Evolutionary conservation across 1,284 basidiomycete genomes (phyloP).

Genomic region (Apiotrichum porosum): DNA sequence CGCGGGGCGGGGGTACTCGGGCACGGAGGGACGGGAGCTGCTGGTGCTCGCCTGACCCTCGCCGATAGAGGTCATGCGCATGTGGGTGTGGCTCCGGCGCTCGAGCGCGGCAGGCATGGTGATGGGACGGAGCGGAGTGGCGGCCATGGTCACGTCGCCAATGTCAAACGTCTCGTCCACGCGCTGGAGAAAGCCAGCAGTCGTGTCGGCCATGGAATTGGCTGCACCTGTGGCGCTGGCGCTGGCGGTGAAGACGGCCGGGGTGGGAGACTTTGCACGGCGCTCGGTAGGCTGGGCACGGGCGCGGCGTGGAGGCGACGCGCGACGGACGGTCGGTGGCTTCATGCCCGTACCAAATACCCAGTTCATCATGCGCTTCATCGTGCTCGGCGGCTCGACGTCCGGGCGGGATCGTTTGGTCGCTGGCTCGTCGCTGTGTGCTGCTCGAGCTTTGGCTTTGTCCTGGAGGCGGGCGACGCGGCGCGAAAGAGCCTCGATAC

Average conservation of each 20-base stretch:
- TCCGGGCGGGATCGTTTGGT: neutral
- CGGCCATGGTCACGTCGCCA: slow-evolving; percentile 7
- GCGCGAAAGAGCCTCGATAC: slow-evolving; percentile 3
- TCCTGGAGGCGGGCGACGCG: neutral
- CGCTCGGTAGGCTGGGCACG: neutral
- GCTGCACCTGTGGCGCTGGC: too few relatives aligned
- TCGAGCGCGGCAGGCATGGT: neutral
- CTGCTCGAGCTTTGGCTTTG: neutral
- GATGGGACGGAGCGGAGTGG: slow-evolving; percentile 8
- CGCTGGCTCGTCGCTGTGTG: neutral
- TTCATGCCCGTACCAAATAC: neutral
- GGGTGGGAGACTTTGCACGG: too few relatives aligned
- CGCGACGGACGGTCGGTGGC: neutral
- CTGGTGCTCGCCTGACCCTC: neutral
- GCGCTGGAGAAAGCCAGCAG: neutral
- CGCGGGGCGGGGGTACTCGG: neutral
- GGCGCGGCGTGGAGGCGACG: too few relatives aligned
- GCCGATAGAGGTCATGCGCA: too few relatives aligned
- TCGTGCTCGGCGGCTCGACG: slow-evolving; percentile 2
- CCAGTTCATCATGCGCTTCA: slow-evolving; percentile 12
- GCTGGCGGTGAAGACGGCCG: too few relatives aligned
- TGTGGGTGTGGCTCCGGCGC: too few relatives aligned
- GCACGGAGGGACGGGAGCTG: neutral
- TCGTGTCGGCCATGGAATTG: too few relatives aligned
- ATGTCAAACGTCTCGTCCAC: slow-evolving; percentile 7